phyloP scores from a whole-genome alignment of 495 filamentous ascomycete genomes.

The Pseudomonodictys pantanalensis region DNA sequence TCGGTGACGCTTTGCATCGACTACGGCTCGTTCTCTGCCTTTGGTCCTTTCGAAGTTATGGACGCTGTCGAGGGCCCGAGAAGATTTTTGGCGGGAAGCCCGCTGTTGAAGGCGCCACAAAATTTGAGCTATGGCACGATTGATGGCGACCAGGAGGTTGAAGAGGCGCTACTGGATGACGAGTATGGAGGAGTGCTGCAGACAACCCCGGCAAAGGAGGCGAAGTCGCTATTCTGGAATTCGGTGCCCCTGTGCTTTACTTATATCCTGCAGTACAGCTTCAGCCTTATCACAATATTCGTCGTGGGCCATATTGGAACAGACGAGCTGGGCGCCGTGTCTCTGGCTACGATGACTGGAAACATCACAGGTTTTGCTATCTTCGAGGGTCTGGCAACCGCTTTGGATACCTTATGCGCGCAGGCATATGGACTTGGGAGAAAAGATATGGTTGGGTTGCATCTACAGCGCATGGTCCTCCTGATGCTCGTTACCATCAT shows the following conservation, averaged over 20 bases:
- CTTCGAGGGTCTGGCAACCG: slow-evolving; percentile 34
- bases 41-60: background rate
- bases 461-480: slow-evolving; percentile 31
- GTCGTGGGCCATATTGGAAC: slow-evolving; percentile 31
- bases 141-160: too few species aligned
- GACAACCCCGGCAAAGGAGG: slow-evolving; percentile 4
- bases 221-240: slow-evolving; percentile 14
- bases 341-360: slow-evolving; percentile 28
- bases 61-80: slow-evolving; percentile 10
- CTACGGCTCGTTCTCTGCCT: background rate
- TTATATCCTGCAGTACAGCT: slow-evolving; percentile 33
- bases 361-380: slow-evolving; percentile 37
- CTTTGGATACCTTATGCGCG: slow-evolving; percentile 36
- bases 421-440: slow-evolving; percentile 36
- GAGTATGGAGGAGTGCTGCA: background rate
- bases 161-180: slow-evolving; percentile 9
- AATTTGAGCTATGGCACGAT: slow-evolving; percentile 10
- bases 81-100: slow-evolving; percentile 13
- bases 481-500: slow-evolving; percentile 28
- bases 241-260: slow-evolving; percentile 24
- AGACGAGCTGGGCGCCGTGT: slow-evolving; percentile 32
- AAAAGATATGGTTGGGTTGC: slow-evolving; percentile 30
- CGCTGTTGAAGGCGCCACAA: background rate
- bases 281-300: slow-evolving; percentile 26
- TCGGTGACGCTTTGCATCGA: background rate